These are phyloP conservation scores for Trifolium fragiferum DNA, from an alignment of 306 rosid species.

Conservation along the genomic window DNA sequence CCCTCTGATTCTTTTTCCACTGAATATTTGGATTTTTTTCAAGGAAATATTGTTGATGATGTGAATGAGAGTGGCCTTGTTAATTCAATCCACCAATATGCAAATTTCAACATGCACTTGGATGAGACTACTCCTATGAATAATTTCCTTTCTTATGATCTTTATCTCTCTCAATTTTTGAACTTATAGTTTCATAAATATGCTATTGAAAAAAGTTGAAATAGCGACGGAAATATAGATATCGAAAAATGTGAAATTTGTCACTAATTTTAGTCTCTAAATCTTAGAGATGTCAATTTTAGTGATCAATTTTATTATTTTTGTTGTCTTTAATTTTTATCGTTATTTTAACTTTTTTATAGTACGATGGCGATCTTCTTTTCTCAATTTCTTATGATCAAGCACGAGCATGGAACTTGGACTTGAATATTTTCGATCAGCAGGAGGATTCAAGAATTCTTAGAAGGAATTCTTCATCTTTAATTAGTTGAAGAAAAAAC, in stretches of 20 bases:
- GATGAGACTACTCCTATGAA: not conserved
- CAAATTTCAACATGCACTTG: conserved; percentile 2
- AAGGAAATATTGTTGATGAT: conserved; percentile 24
- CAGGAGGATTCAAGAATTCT: conserved; percentile 23
- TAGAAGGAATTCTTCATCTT: conserved; percentile 14
- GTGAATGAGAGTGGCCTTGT: conserved; percentile 11
- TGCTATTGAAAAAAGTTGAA: not conserved
- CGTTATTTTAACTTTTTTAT: not conserved
- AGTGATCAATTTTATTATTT: no score
- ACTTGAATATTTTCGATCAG: conserved; percentile 34
- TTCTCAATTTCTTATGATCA: conserved; percentile 20
- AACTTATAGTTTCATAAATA: conserved; percentile 46
- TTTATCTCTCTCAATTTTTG: conserved; percentile 55
- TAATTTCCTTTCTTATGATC: conserved; percentile 47
- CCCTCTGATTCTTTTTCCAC: conserved; percentile 45
- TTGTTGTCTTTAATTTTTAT: not conserved
- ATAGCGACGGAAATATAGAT: not conserved
- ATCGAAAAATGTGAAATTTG: not conserved
- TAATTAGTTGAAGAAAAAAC: not conserved
- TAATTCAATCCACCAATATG: not conserved
- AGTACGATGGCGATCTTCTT: not conserved
- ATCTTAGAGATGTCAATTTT: not conserved
- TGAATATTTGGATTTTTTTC: conserved; percentile 13
- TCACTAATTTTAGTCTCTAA: no score
- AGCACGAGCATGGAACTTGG: conserved; percentile 19